Conservation (phyloP, 2,329 filamentous ascomycete species). For the Aspergillus cejpii region DNA sequence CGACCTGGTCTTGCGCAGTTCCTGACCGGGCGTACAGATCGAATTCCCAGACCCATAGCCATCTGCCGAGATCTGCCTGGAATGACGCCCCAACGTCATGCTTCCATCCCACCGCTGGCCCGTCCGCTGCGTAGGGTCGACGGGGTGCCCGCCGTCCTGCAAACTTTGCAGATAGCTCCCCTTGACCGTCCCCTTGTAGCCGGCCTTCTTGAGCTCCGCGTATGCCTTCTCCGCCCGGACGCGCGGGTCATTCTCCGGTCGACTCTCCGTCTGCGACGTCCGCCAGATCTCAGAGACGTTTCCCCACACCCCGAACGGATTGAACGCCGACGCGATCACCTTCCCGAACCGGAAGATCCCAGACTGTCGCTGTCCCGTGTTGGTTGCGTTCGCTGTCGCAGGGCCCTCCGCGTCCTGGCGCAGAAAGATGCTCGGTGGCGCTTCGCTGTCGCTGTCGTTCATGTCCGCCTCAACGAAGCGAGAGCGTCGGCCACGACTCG, state of each 20-base stretch:
- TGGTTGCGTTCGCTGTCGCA: constrained; percentile 14
- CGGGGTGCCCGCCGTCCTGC: constrained; percentile 15
- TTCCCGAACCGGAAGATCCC: constrained; percentile 53
- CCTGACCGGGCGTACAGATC: constrained; percentile 31
- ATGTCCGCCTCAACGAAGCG: constrained; percentile 74
- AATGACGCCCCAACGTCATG: constrained; percentile 10
- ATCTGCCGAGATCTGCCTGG: constrained; percentile 13
- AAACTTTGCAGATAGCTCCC: constrained; percentile 26
- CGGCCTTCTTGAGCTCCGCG: constrained; percentile 48
- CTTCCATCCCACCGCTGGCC: constrained; percentile 28
- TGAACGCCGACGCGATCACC: constrained; percentile 49
- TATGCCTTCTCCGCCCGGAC: constrained; percentile 48
- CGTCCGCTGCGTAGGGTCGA: constrained; percentile 33
- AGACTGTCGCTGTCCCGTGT: constrained; percentile 34
- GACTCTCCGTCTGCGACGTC: constrained; percentile 34
- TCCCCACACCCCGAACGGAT: constrained; percentile 47
- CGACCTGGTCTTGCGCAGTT: constrained; percentile 32
- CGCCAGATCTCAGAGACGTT: constrained; percentile 41
- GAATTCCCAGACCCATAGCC: constrained; percentile 21
- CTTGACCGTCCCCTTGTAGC: constrained; percentile 42
- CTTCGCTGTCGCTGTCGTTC: constrained; percentile 69
- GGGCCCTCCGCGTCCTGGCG: constrained; percentile 32
- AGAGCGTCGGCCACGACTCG: constrained; percentile 50
- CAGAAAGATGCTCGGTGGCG: constrained; percentile 63
- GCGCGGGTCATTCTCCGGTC: constrained; percentile 40